Evolutionary conservation across 2,329 filamentous ascomycete species (phyloP), one percentile per base, ranked within the genome.

Genomic region (Tricladium varicosporioides): DNA sequence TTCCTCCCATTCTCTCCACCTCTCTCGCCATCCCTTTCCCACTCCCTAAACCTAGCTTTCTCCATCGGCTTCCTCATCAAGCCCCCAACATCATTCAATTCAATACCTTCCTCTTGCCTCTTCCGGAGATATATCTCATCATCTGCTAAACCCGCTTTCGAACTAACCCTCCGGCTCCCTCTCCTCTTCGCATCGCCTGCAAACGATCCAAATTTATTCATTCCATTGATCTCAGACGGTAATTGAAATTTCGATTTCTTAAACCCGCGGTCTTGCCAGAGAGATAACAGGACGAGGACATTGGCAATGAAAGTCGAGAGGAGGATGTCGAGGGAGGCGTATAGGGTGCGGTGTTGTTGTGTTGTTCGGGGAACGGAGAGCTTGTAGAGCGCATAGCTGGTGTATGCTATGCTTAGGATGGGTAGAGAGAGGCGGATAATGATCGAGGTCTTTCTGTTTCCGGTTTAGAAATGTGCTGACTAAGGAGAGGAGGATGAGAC

Each of bases 261-360:
- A 52, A 91, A 78, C 22, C 93, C 94, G 51, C 90, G 84, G 69
- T 97, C 93, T 13, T 92, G 84, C 31, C 97, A 85, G 65, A 97
- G 96, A 0, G 92, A 96, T 13, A 92, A 91, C 9, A 97, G 83
- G 0, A 97, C 90, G 16, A 97, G 80, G 7, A 88, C 86, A 69
- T 97, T 99, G n/a, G 93, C 89, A 1, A 93, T 88, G 1, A 86
- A 84, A 0, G 92, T 90, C 10, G 92, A 90, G 51, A 93, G 91
- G 1, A 97, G 80, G 5, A 97, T 87, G 70, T 97, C 93, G 27
- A 94, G 80, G 0, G 92, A 96, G 14, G 93, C 93, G 63, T 95
- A 80, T 1, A 97, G 84, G 0, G 92, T 92, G 48, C 94, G 89
- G 61, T 87, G 89, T 66, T 92, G 91, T 72, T 97, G 94, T 15